Base-by-base conservation (phyloP, 148 eudicot genomes). In the Rhododendron ovatum region DNA sequence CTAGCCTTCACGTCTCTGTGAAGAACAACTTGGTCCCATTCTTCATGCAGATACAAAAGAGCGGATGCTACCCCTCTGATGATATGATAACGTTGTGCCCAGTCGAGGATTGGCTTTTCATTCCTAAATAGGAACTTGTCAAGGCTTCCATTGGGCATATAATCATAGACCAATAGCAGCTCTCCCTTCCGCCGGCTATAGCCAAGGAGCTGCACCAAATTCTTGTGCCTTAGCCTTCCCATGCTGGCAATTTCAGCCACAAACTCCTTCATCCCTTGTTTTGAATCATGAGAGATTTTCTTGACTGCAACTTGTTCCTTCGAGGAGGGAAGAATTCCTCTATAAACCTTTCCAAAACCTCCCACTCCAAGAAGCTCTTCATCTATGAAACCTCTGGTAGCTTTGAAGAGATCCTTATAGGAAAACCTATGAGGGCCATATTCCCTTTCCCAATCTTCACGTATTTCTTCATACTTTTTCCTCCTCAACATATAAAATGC, bases 21-120 rank as follows among this genome's bases (percentile, higher is more conserved):
- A n/a, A 91, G 86, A 43, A 91, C 88, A 35, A 91, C 90, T 87
- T 91, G 90, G 79, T 91, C 93, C 91, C 93, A 91, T 75, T 88
- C 93, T 82, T 91, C 89, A 18, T 91, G 93, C 18, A 91, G 90
- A 82, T 91, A 91, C 24, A 89, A 26, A 10, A 91, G 89, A 5
- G 89, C 91, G 28, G 92, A 91, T 61, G 91, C 91, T n/a, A 91
- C 91, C 26, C 89, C 91, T 30, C 51, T 88, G 41, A 91, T 81
- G 87, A 89, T 83, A 22, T 76, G 86, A 37, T 88, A 88, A 30
- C 92, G 85, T 45, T 84, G 85, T 17, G 73, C 71, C 92, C 92
- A 91, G 17, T 87, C 39, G 30, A 91, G 89, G 47, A 53, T 87
- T 24, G 82, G 82, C 24, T 83, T 84, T 11, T 74, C 85, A 22